Base-by-base conservation (phyloP, 768 basidiomycete genomes). In the Xanthoconium purpureum region DNA sequence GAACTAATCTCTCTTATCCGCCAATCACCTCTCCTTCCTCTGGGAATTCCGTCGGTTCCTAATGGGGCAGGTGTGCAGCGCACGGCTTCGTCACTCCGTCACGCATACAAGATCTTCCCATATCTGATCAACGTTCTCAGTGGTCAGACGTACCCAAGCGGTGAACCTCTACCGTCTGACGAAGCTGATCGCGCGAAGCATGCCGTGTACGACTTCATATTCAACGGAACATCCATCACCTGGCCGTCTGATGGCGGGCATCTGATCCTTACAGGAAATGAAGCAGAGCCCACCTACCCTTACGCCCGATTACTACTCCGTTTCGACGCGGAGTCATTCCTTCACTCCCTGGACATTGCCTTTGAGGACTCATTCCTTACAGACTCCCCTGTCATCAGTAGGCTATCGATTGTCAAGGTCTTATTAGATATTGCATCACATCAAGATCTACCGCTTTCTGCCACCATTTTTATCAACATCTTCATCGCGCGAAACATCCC, bases 401-500 rank as follows among this genome's bases (percentile, higher is more conserved):
- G 96, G 36, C 84, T 94, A 39, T 79, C 88, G 55, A 85, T 98
- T 60, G 77, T 95, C 66, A 88, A 88, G 63, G 87, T 93, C 52
- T 76, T 98, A 36, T 79, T 94, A 54, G 94, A 98, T 65, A 85
- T 95, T 36, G 62, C 88, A 7, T 76, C 83, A 6, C 68, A 75
- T 50, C 74, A 73, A 24, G 77, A 78, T 47, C 72, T 94, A 29
- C 73, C 83, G 0, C 71, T 81, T 30, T 71, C 79, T 39, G 93
- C 91, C 67, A 74, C 76, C 55, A 94, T 91, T 4, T 91, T 99
- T 70, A 80, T 96, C 48, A 85, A 95, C 66, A 98, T 99, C 58
- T 99, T 99, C 73, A 81, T 98, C 54, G 92, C 97, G 5, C 88
- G 95, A 56, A 99, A 98, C 70, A 84, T 97, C 12, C 93, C 97